Conservation (phyloP, 2,329 filamentous ascomycete genomes). For the Zymoseptoria tritici region DNA sequence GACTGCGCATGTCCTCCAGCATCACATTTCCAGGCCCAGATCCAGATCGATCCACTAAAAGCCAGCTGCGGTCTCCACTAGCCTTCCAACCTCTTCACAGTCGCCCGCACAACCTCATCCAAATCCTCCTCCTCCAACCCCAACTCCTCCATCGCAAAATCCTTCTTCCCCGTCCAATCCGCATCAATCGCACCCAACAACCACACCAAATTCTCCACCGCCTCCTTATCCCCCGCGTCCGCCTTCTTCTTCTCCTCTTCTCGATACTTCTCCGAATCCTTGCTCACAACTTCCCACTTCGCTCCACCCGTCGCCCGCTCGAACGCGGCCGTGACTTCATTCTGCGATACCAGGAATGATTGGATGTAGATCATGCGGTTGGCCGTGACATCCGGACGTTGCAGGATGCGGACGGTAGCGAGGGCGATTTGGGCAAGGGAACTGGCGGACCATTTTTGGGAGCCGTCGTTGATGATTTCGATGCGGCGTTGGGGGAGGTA, state of each 20-base stretch:
- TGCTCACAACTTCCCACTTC: conserved; percentile 44
- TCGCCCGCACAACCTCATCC: conserved; percentile 30
- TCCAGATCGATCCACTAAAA: not conserved
- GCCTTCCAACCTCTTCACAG: conserved; percentile 19
- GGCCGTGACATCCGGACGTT: conserved; percentile 44
- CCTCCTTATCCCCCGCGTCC: conserved; percentile 29
- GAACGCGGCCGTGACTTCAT: conserved; percentile 47
- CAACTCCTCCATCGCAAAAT: conserved; percentile 35
- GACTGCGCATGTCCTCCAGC: not conserved
- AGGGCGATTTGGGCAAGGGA: conserved; percentile 47
- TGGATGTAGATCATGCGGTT: conserved; percentile 54
- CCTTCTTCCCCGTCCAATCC: conserved; percentile 29
- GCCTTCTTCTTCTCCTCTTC: conserved; percentile 30
- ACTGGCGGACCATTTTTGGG: conserved; percentile 45
- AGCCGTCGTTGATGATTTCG: conserved; percentile 51
- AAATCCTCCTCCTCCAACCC: conserved; percentile 36
- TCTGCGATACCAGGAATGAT: conserved; percentile 52
- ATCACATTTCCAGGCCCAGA: not conserved
- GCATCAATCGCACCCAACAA: conserved; percentile 26
- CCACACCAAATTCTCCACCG: conserved; percentile 27
- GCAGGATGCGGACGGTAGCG: conserved; percentile 46
- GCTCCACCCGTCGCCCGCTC: conserved; percentile 45
- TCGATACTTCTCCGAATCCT: conserved; percentile 28
- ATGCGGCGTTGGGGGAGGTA: conserved; percentile 44
- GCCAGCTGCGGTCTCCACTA: not conserved